Evolutionary conservation across 2,329 filamentous ascomycete species (phyloP), one percentile per base, ranked within the genome.

Genomic region (Teratosphaeria destructans): DNA sequence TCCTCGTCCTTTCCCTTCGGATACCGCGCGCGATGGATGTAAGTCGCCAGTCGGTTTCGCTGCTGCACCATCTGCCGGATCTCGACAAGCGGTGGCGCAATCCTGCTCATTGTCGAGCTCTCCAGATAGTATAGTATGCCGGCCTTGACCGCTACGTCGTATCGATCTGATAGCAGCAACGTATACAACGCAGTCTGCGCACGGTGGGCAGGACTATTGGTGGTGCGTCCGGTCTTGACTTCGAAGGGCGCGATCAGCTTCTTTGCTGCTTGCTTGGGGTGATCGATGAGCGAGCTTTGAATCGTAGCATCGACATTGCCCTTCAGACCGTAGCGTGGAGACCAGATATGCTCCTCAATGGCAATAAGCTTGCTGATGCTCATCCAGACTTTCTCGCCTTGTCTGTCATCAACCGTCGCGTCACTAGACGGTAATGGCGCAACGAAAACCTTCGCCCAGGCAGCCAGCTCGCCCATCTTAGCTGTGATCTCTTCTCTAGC

Each of bases 291-390:
- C 0, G 83, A 84, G 16, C 94, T 88, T 75, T 99, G 90, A 0
- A 99, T 89, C 0, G 94, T 97, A 32, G 94, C 94, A 75, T 99
- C 94, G 61, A 99, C 94, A 67, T 97, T 99, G 34, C 94, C 94
- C 73, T 99, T 99, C 16, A 99, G 79, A 0, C 94, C 94, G 71
- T 95, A 99, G 84, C 91, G 93, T 0, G 94, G 94, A 6, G 93
- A 97, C 94, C 94, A 99, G 32, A 99, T 86, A 70, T 97, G 94
- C 73, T 99, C 94, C 72, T 99, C 94, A 10, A 99, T 89, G 70
- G 97, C 94, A 14, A 99, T 85, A 32, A 99, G 79, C 71, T 97
- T 99, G 68, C 87, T 95, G 66, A 99, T 86, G 66, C 89, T 91
- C 82, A 97, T 86, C 60, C 82, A 87, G 11, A 87, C 84, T 65